Percentiles rank a stretch among this genome's conserved stretches.
These are phyloP conservation scores for Artemisia argyi DNA, from an alignment of 129 eudicot genomes.

Conservation along the genomic window DNA sequence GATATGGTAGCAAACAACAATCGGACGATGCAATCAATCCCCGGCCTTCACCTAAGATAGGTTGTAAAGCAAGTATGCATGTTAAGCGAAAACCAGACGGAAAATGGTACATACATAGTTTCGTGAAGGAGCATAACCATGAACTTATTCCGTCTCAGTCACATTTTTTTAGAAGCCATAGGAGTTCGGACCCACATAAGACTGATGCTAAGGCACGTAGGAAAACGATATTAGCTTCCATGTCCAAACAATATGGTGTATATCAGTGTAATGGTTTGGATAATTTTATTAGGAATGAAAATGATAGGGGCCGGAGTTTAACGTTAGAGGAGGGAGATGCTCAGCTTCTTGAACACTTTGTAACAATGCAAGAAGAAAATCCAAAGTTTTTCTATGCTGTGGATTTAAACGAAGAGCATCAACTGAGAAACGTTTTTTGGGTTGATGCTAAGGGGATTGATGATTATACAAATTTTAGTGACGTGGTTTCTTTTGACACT, in stretches of 20 bases:
- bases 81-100: conserved; percentile 72
- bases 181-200: conserved; percentile 58
- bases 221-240: conserved; percentile 45
- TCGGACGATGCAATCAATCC: conserved; percentile 96
- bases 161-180: conserved; percentile 85
- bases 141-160: conserved; percentile 87
- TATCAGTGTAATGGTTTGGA: conserved; percentile 61
- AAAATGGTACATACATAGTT: conserved; percentile 83
- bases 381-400: conserved; percentile 75
- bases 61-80: conserved; percentile 96
- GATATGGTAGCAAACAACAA: conserved; percentile 95
- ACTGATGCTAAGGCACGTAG: conserved; percentile 67
- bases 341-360: conserved; percentile 63
- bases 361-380: conserved; percentile 86
- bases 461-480: conserved; percentile 64
- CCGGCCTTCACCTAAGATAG: conserved; percentile 93
- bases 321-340: conserved; percentile 75
- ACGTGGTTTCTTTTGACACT: conserved; percentile 84
- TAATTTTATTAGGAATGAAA: conserved; percentile 58
- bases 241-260: conserved; percentile 59
- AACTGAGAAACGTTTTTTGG: conserved; percentile 84
- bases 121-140: conserved; percentile 88
- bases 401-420: conserved; percentile 89
- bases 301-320: conserved; percentile 76
- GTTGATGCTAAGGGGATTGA: conserved; percentile 85